These are phyloP conservation scores for Fusarium pseudoanthophilum DNA, from an alignment of 2,329 filamentous ascomycete genomes.

Conservation along the genomic window DNA sequence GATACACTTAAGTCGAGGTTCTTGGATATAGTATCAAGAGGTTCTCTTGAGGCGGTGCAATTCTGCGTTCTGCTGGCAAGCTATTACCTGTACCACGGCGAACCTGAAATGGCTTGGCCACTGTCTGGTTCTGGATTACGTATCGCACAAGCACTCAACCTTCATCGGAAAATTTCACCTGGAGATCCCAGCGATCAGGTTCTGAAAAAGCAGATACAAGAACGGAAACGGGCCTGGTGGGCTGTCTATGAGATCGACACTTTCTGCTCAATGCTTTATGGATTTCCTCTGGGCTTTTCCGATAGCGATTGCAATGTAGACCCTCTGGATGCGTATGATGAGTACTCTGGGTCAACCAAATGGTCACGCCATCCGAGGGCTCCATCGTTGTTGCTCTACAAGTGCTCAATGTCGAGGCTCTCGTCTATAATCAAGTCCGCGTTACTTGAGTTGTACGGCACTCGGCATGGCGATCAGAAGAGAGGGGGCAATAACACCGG, in stretches of 20 bases:
- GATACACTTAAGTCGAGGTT: constrained; percentile 2
- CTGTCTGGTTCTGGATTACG: constrained; percentile 51
- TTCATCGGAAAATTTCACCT: constrained; percentile 38
- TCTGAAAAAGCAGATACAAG: constrained; percentile 36
- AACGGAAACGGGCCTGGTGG: constrained; percentile 53
- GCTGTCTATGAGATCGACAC: constrained; percentile 55
- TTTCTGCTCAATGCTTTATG: constrained; percentile 54
- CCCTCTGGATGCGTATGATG: background rate
- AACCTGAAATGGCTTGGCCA: constrained; percentile 51
- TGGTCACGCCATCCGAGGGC: background rate
- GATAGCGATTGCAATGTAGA: background rate
- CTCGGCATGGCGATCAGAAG: background rate
- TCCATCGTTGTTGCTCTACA: constrained; percentile 34
- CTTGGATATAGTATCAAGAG: constrained; percentile 7
- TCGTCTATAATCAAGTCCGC: constrained; percentile 31
- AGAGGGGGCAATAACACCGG: background rate
- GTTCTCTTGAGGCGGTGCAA: constrained; percentile 48
- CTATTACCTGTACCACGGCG: constrained; percentile 52
- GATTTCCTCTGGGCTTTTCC: constrained; percentile 48
- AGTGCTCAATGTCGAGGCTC: constrained; percentile 37
- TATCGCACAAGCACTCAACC: constrained; percentile 49
- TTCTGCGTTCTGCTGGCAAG: constrained; percentile 51
- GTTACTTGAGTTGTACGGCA: constrained; percentile 25
- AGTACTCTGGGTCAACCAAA: constrained; percentile 14
- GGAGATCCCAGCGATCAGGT: constrained; percentile 47